Evolutionary conservation across 2,329 filamentous ascomycete genomes (phyloP), one percentile per base, ranked within the genome.

Genomic region (Penicillium sp.): DNA sequence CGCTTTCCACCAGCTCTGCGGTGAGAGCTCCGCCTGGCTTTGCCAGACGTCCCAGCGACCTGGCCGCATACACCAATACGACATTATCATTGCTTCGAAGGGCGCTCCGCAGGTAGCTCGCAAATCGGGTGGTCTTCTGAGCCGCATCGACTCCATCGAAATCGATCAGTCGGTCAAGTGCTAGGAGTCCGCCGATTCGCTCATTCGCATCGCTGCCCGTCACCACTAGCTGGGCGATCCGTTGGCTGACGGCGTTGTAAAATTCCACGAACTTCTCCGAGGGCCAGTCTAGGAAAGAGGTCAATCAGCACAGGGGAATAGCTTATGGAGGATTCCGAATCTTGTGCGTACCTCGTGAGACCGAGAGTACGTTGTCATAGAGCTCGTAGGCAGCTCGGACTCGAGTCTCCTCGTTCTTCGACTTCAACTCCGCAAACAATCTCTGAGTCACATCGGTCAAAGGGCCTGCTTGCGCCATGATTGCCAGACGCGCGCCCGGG

Each of bases 141-240:
- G 90, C 91, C 20, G 90, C 85, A 75, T 99, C 95, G 63, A 97
- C 90, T 52, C 92, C 93, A 64, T 97, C 93, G 70, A 97, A 97
- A 71, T 97, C 92, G 72, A 97, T 93, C 48, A 99, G 84, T 51
- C 88, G 88, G 71, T 96, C 93, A 55, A 99, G 84, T 53, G 93
- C 93, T 64, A 94, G 88, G 56, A 99, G 88, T 46, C 94, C 95
- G 56, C 92, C 94, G 50, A 97, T 85, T 52, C 91, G 88, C 69
- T 99, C 94, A 63, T 87, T 86, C 4, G 90, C 88, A 70, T 96
- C 92, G 75, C 84, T 88, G 58, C 91, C 90, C 70, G 93, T 90
- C 41, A 91, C 86, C 55, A 96, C 91, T 59, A 97, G 81, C 59
- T 82, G 78, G 49, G 84, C 84, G 63, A 90, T 87, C 51, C 83